Percentiles rank a stretch among this genome's conserved stretches.
phyloP scores from a whole-genome alignment of 345 rosid genomes.

The Eucalyptus pauciflora region DNA sequence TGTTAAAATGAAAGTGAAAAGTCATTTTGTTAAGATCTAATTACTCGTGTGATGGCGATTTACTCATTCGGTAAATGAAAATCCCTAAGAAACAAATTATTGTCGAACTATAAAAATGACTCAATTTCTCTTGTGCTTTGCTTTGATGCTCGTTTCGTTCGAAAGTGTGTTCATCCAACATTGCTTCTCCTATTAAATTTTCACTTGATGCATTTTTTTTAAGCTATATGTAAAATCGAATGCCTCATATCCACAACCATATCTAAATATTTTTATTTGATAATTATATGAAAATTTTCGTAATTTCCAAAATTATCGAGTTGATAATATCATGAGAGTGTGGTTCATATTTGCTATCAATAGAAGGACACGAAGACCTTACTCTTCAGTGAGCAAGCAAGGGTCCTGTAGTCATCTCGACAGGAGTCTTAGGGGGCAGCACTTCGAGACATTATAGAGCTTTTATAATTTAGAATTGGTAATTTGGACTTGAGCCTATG shows the following conservation, averaged over 20 bases:
- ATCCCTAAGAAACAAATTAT: not conserved
- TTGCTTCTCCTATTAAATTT: not conserved
- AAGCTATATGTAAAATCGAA: not conserved
- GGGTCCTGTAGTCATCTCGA: too few species aligned
- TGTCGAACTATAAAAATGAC: not conserved
- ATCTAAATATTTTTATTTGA: not conserved
- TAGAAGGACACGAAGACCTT: too few species aligned
- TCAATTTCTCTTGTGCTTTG: not conserved
- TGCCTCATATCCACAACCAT: not conserved
- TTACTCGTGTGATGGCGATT: not conserved
- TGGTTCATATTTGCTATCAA: too few species aligned
- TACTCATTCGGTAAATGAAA: not conserved
- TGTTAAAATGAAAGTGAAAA: not conserved
- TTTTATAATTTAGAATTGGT: too few species aligned
- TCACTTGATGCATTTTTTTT: not conserved
- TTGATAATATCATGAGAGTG: not conserved
- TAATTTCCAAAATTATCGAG: not conserved
- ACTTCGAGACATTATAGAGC: too few species aligned
- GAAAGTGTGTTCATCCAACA: not conserved
- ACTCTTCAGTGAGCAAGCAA: too few species aligned
- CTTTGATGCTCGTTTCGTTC: not conserved
- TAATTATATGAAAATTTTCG: rapidly evolving
- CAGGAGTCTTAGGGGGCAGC: too few species aligned
- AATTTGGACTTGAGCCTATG: too few species aligned
- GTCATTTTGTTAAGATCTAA: not conserved